These are phyloP conservation scores for Pseudogymnoascus pannorum DNA, from an alignment of 2,329 filamentous ascomycete genomes.

Conservation along the genomic window DNA sequence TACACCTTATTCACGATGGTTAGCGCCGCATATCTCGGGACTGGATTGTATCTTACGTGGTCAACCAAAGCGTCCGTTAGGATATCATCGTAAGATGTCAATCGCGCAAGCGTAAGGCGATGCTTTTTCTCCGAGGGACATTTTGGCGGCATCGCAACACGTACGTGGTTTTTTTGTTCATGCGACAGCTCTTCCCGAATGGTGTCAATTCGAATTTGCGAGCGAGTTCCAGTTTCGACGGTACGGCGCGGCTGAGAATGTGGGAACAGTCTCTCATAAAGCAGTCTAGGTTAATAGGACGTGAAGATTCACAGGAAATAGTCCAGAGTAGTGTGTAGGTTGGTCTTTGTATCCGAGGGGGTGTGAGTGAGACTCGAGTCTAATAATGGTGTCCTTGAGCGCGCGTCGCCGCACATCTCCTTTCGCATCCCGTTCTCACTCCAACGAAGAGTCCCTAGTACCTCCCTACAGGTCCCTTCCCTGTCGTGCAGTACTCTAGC, in stretches of 20 bases:
- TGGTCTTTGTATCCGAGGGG: background rate
- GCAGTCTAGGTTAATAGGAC: background rate
- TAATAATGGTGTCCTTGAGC: constrained; percentile 3
- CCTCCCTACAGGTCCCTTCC: background rate
- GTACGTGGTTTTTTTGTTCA: constrained; percentile 11
- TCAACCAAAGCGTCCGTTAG: constrained; percentile 92
- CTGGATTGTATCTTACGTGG: constrained; percentile 57
- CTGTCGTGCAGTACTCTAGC: background rate
- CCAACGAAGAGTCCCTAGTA: background rate
- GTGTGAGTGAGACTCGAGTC: constrained; percentile 6
- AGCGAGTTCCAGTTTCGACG: background rate
- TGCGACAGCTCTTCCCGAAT: constrained; percentile 15
- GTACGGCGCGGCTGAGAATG: background rate
- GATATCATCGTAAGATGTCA: constrained; percentile 91
- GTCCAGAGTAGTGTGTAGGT: background rate
- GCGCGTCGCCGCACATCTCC: constrained; percentile 5
- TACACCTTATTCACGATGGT: constrained; percentile 55
- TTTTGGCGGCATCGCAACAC: constrained; percentile 35
- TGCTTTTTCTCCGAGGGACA: constrained; percentile 52
- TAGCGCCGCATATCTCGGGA: background rate
- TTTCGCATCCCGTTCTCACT: constrained; percentile 2
- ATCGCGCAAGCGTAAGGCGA: constrained; percentile 74
- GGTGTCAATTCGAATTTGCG: background rate
- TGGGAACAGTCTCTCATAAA: background rate
- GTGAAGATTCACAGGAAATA: background rate